These are phyloP conservation scores for Xenosphaeropsis pyriputrescens DNA, from an alignment of 2,329 filamentous ascomycete species.

Conservation along the genomic window DNA sequence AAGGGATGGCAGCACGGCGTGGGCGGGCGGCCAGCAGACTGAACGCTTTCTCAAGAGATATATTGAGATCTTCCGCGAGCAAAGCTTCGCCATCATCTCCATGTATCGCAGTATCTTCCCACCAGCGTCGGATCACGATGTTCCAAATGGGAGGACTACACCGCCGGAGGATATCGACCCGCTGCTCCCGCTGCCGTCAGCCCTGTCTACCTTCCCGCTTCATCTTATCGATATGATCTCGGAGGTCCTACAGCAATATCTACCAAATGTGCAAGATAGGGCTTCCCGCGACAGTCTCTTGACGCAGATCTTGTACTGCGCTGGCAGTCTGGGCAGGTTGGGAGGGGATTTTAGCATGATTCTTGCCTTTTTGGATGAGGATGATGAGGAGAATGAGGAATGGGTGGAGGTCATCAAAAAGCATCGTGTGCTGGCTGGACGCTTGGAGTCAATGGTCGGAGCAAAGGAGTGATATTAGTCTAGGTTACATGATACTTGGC, in stretches of 20 bases:
- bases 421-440: constrained; percentile 70
- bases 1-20: constrained; percentile 18
- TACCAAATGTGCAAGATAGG: constrained; percentile 70
- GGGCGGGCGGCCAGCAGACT: constrained; percentile 73
- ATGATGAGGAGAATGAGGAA: constrained; percentile 33
- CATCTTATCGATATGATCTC: constrained; percentile 71
- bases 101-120: constrained; percentile 89
- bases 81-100: constrained; percentile 89
- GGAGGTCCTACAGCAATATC: constrained; percentile 58
- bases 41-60: constrained; percentile 90
- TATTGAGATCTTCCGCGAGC: constrained; percentile 93
- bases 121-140: constrained; percentile 22
- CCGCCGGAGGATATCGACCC: constrained; percentile 19
- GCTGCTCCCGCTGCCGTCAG: constrained; percentile 53
- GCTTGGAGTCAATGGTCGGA: constrained; percentile 55
- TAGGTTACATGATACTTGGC: too few relatives aligned
- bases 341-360: constrained; percentile 90
- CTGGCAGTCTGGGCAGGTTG: constrained; percentile 74
- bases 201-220: constrained; percentile 70
- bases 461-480: constrained; percentile 3
- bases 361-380: constrained; percentile 44
- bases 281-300: constrained; percentile 73
- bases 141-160: constrained; percentile 7
- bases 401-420: constrained; percentile 86
- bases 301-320: constrained; percentile 87